phyloP scores from a whole-genome alignment of 1,284 basidiomycete species.

The Rhodotorula sp. region DNA sequence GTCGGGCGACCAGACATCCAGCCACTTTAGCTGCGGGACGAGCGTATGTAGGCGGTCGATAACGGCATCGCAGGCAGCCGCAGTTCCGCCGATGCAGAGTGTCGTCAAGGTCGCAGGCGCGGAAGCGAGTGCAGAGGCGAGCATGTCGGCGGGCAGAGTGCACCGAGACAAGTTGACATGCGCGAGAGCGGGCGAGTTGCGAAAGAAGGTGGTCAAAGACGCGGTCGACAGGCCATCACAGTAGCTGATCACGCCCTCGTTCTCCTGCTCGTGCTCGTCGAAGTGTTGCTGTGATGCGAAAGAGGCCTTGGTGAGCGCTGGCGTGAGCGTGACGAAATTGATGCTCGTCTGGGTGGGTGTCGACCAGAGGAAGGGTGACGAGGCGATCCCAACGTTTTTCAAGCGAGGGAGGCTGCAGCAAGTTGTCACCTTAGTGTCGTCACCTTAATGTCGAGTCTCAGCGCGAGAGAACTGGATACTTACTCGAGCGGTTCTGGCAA shows the following conservation, averaged over 20 bases:
- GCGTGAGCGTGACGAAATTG: too few relatives aligned
- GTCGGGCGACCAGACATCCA: constrained; percentile 5
- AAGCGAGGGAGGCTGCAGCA: too few relatives aligned
- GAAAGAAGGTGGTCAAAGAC: constrained; percentile 16
- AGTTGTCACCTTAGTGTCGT: too few relatives aligned
- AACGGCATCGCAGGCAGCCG: not conserved
- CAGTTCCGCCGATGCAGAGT: constrained; percentile 18
- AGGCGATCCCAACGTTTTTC: too few relatives aligned
- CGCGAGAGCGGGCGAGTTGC: constrained; percentile 2
- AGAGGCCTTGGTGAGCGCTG: too few relatives aligned
- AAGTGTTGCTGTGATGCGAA: too few relatives aligned
- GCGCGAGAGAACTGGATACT: not conserved
- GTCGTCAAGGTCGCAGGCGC: not conserved
- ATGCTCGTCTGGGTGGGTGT: too few relatives aligned
- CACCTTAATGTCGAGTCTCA: not conserved
- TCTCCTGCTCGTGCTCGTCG: not conserved
- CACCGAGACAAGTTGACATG: constrained; percentile 8
- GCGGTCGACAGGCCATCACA: not conserved
- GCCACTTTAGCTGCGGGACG: constrained; percentile 7
- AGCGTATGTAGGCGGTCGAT: constrained; percentile 15
- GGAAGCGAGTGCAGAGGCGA: constrained; percentile 1
- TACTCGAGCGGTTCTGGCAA: constrained; percentile 6
- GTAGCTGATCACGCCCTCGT: not conserved
- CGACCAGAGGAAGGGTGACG: too few relatives aligned
- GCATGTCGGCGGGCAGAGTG: not conserved